These are phyloP conservation scores for Mytilinidion resinicola DNA, from an alignment of 495 filamentous ascomycete species.

Conservation along the genomic window DNA sequence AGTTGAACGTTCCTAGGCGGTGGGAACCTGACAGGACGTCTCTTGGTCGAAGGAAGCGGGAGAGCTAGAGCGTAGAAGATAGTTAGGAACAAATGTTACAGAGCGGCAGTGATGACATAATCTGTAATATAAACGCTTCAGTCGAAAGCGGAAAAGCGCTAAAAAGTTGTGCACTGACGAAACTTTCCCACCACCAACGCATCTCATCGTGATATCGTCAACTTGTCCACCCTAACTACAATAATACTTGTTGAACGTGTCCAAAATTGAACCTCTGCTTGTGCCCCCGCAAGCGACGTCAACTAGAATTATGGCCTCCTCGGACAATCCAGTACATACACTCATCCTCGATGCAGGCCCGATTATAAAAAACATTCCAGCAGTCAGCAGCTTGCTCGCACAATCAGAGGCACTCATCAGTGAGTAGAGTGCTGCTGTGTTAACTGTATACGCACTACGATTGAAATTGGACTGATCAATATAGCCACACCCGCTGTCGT, in stretches of 20 bases:
- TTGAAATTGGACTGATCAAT: neutral
- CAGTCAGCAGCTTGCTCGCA: slow-evolving; percentile 67
- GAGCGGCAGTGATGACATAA: no score
- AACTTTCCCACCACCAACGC: no score
- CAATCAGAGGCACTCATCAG: slow-evolving; percentile 59
- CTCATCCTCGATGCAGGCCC: slow-evolving; percentile 88
- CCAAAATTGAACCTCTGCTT: neutral
- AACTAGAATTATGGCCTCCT: neutral
- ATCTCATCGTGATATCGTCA: no score
- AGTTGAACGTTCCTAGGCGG: no score
- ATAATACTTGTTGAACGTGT: neutral
- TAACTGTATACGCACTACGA: neutral
- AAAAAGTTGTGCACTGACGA: no score
- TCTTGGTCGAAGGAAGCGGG: no score
- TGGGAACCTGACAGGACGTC: no score
- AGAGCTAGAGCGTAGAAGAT: no score
- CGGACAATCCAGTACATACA: slow-evolving; percentile 66
- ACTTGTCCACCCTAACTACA: neutral
- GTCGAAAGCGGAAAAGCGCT: no score
- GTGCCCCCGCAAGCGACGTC: neutral
- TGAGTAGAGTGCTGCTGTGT: no score
- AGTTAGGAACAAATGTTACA: no score
- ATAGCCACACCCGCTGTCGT: slow-evolving; percentile 78
- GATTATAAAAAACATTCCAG: slow-evolving; percentile 80
- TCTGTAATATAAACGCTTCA: no score